Evolutionary conservation across 495 filamentous ascomycete genomes (phyloP), one percentile per base, ranked within the genome.

Genomic region (Penicillium odoratum): DNA sequence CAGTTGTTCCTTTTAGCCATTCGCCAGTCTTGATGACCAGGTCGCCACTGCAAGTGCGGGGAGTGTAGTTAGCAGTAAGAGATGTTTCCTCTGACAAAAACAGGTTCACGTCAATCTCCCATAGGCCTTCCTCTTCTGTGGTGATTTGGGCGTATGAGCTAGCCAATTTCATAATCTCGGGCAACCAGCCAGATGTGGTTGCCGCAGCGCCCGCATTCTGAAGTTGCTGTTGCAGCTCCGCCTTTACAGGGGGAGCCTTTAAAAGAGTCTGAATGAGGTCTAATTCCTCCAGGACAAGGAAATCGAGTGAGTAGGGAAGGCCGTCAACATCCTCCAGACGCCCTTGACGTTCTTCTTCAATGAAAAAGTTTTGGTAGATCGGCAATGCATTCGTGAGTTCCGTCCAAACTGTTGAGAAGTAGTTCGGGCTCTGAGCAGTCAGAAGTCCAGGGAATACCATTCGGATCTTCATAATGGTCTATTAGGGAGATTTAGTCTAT

Each of bases 31-130:
- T 97, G 68, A 96, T 88, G 8, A 94, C 80, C 28, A 98, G 78
- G 67, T 96, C 93, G 29, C 92, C 92, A 64, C 90, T 92, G 48
- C 93, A 93, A 11, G 90, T 95, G 49, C 94, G 83, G 29, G 94
- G 89, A 3, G 93, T 96, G 69, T 97, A 98, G 67, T 98, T 97
- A 26, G 93, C 88, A n/a, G 92, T 96, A 48, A 97, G 87, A 11
- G 91, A 91, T 3, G 90, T 93, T 72, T 98, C 94, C 66, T 98
- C 94, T 0, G 92, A 92, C 29, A 98, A 80, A 72, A 95, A 98
- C 1, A 98, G 81, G 48, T 95, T 98, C 53, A 96, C 85, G 72
- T 98, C 94, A 56, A 97, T 87, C 55, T 98, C 91, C 94, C 94
- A 98, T 29, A 98, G 75, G 7, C 88, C 90, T 71, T 95, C 90